Conservation (phyloP, 2,329 filamentous ascomycete species). For the Thermomyces lanuginosus region DNA sequence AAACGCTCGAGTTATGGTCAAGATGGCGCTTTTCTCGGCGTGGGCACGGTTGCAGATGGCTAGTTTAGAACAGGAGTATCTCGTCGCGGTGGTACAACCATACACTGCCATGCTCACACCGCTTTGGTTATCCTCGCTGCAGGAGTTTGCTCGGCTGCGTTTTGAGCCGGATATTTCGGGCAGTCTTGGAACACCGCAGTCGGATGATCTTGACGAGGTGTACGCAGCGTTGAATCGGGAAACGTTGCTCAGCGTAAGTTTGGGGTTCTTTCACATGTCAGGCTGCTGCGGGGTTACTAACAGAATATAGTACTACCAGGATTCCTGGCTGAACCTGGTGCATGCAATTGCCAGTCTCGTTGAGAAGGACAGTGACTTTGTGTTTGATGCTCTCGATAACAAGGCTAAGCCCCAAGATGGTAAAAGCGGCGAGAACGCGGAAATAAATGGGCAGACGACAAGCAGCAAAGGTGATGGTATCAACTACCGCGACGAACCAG, state of each 20-base stretch:
- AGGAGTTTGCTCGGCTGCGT: slow-evolving; percentile 79
- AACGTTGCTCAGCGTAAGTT: slow-evolving; percentile 55
- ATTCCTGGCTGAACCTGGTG: slow-evolving; percentile 89
- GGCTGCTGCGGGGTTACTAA: slow-evolving; percentile 1
- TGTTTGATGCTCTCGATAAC: slow-evolving; percentile 89
- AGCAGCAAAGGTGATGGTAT: slow-evolving; percentile 57
- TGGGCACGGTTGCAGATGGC: slow-evolving; percentile 97
- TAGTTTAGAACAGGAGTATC: slow-evolving; percentile 77
- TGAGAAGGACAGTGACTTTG: slow-evolving; percentile 92
- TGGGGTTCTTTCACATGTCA: neutral
- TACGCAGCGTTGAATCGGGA: slow-evolving; percentile 91
- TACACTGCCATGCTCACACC: slow-evolving; percentile 83
- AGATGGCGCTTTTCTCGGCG: slow-evolving; percentile 89
- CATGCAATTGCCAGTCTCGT: slow-evolving; percentile 95
- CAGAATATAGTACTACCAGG: slow-evolving; percentile 62
- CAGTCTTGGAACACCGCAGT: slow-evolving; percentile 64
- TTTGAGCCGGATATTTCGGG: slow-evolving; percentile 97
- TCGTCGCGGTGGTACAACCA: slow-evolving; percentile 73
- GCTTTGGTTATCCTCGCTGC: slow-evolving; percentile 79
- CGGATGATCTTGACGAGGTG: slow-evolving; percentile 77
- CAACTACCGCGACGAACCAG: slow-evolving; percentile 93
- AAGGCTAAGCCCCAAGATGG: slow-evolving; percentile 36
- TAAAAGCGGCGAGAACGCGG: slow-evolving; percentile 8
- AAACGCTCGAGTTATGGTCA: slow-evolving; percentile 96
- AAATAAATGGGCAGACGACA: slow-evolving; percentile 8